Base-by-base conservation (phyloP, 2,329 filamentous ascomycete genomes). In the Aureobasidium sp. region DNA sequence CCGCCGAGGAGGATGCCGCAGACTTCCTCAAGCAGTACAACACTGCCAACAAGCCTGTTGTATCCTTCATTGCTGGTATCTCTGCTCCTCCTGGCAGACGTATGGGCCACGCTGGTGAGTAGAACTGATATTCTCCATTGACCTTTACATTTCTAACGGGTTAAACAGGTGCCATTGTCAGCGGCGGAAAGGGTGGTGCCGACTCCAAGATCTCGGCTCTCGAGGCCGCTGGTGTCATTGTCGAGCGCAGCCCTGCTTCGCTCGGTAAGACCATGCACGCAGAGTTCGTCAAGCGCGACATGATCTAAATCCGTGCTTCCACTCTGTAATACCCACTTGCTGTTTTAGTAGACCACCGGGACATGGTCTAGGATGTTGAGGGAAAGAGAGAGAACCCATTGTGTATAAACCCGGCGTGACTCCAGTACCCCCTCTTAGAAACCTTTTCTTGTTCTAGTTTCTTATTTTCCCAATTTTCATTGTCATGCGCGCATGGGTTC, bases 11-110 rank as follows among this genome's bases (percentile, higher is more conserved):
- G 82, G 94, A 99, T 72, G 94, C 94, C 43, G 93, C 94, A 72
- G 94, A 97, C 72, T 99, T 95, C 84, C 81, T 97, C 75, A 91
- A 89, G 82, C 82, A 86, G 76, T 85, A 94, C 83, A 97, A 99
- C 85, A 92, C 87, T 64, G 82, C 87, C 76, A 89, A 92, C 79
- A 99, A 97, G 87, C 94, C 94, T 72, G 92, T 96, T 65, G 94
- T 97, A 71, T 91, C 89, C 78, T 99, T 99, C 81, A 97, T 97
- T 72, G 94, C 94, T 68, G 94, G 94, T 81, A 97, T 99, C 81
- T 96, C 90, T 69, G 94, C 94, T 68, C 94, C 94, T 62, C 92
- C 94, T 37, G 94, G 94, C 74, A 87, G 94, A 76, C 88, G 94
- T 78, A 99, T 97, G 94, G 94, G 94, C 70, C 94, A 99, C 84